Evolutionary conservation across 2,329 filamentous ascomycete species (phyloP), one percentile per base, ranked within the genome.

Genomic region (Aureobasidium sp.): DNA sequence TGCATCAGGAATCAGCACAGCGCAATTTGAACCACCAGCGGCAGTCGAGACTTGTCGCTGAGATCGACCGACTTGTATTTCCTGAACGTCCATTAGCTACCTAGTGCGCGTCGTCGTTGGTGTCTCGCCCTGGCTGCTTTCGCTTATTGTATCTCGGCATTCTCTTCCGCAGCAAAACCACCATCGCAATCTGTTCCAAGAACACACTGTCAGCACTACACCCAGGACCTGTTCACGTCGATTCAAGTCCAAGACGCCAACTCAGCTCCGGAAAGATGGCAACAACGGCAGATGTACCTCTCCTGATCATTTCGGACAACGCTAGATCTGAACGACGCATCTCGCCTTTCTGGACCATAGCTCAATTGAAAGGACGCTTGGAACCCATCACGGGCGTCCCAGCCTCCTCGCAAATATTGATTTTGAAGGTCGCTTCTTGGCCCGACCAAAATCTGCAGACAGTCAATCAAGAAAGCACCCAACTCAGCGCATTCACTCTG

Each of bases 301-400:
- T 96, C 73, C 85, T 90, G 69, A 88, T 96, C 74, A 87, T 87
- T 68, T 95, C 93, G 60, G 90, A 93, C 67, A 93, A 91, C 79
- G 86, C 92, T 55, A 88, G 91, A 56, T 95, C 94, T 60, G 96
- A 99, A 82, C 92, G 95, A 68, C 93, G 96, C 71, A 90, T 98
- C 77, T 95, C 93, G 31, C 95, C 95, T 18, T 91, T 95, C 71
- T 99, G 96, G 96, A 91, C 91, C 68, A 91, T 99, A 75, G 85
- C 87, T 64, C 90, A 93, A 73, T 87, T 98, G 73, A 97, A 95
- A 82, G 81, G 86, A 62, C 97, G 96, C 79, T 90, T 99, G 60
- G 95, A 98, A 80, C 92, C 94, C 68, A 91, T 98, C 80, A 98
- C 95, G 2, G 96, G 96, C 68, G 90, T 98, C 43, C 95, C 96